Base-by-base conservation (phyloP, 305 asterid species). In the Fraxinus platypoda region DNA sequence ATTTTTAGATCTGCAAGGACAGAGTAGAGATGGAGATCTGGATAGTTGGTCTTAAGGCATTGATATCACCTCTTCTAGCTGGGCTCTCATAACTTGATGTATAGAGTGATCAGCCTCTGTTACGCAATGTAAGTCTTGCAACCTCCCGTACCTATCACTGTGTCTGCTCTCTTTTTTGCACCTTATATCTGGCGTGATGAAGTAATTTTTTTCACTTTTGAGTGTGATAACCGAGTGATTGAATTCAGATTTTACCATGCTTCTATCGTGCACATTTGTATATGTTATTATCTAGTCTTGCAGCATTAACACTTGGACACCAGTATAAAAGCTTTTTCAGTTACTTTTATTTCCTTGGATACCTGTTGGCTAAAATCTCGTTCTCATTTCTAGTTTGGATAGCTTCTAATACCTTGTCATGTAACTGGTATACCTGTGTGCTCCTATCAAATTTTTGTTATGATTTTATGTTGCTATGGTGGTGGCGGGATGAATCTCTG, bases 11-110 rank as follows among this genome's bases (percentile, higher is more conserved):
- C 82, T 95, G 98, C 90, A 95, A 95, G 91, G 95, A 94, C 85
- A 94, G 89, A 92, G 98, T 91, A 82, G 99, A 95, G 89, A 97
- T 97, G 74, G 94, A 93, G 89, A 91, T 89, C 84, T 94, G 98
- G 98, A 95, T 94, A 77, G 92, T 91, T 84, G 97, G 97, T 74
- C 94, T 93, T 75, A 92, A 89, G 90, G 90, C 97, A 46, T 82
- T 94, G 87, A 91, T 94, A 88, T 88, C 98, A 64, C 84, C 88
- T 82, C 94, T 97, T 77, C 97, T 90, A 90, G 97, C 90, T 73
- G 98, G 97, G 75, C 93, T 98, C 82, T 94, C 98, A 76, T 94
- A 94, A 87, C 94, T 94, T 91, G 99, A 96, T 85, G 98, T 98
- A 78, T 94, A 97, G 98, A 84, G 86, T 81, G 98, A 93, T 78